Percentiles rank a stretch among this genome's conserved stretches.
Conservation (phyloP, 2,329 filamentous ascomycete genomes). For the Neopestalotiopsis sp. region DNA sequence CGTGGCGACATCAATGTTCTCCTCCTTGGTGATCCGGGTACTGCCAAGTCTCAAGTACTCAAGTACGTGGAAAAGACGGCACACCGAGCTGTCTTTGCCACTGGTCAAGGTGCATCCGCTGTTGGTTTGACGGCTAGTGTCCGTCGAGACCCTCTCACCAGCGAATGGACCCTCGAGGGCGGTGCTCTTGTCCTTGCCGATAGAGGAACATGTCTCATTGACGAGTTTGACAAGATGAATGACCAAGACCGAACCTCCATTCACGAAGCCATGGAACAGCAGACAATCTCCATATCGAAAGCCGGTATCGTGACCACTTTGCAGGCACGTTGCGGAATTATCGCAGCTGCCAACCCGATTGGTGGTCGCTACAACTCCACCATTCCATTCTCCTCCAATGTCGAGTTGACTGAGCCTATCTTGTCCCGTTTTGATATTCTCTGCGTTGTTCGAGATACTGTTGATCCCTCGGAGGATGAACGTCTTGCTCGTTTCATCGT, state of each 20-base stretch:
- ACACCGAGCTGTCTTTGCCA: conserved; percentile 95
- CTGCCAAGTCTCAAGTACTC: conserved; percentile 94
- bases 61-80: conserved; percentile 99
- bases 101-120: conserved; percentile 94
- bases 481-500: conserved; percentile 94
- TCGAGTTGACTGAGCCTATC: conserved; percentile 96
- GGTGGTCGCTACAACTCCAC: conserved; percentile 97
- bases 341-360: conserved; percentile 95
- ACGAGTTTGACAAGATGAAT: conserved; percentile 99
- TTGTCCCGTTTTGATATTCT: conserved; percentile 97
- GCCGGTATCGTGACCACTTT: conserved; percentile 97
- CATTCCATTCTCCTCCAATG: conserved; percentile 93
- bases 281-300: conserved; percentile 99
- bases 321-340: conserved; percentile 93
- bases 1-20: conserved; percentile 98
- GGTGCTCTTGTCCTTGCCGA: conserved; percentile 95
- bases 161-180: conserved; percentile 97
- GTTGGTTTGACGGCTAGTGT: conserved; percentile 98
- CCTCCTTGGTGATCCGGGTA: conserved; percentile 94
- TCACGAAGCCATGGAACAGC: conserved; percentile 99
- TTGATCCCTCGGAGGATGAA: conserved; percentile 91
- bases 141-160: conserved; percentile 90
- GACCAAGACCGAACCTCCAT: conserved; percentile 98
- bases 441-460: conserved; percentile 93
- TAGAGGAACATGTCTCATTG: conserved; percentile 92